Evolutionary conservation across 2,329 filamentous ascomycete species (phyloP).

Genomic region (Chrysosporium keratinophilum): DNA sequence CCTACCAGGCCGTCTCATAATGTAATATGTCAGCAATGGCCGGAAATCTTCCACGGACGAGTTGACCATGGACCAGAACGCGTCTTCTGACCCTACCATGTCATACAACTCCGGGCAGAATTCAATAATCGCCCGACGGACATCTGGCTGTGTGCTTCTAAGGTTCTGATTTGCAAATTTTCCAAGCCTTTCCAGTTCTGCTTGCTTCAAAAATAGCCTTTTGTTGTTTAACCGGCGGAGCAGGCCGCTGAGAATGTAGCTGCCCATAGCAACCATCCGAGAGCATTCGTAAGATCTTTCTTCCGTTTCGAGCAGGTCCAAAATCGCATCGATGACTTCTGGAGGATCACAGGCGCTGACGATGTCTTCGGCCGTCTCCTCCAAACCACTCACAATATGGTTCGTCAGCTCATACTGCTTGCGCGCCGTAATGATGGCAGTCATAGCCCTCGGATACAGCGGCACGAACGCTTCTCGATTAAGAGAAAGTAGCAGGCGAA

Average conservation of each 20-base stretch:
- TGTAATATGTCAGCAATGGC: constrained; percentile 31
- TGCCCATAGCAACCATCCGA: constrained; percentile 29
- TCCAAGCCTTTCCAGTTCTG: constrained; percentile 24
- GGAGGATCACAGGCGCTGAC: constrained; percentile 23
- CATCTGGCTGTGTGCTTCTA: constrained; percentile 27
- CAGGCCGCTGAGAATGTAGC: constrained; percentile 24
- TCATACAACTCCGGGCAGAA: constrained; percentile 24
- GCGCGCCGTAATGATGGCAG: constrained; percentile 30
- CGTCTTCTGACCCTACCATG: constrained; percentile 22
- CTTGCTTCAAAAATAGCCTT: constrained; percentile 14
- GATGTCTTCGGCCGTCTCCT: constrained; percentile 31
- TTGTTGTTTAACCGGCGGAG: constrained; percentile 22
- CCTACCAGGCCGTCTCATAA: constrained; percentile 18
- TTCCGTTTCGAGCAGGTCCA: constrained; percentile 26
- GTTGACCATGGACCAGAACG: constrained; percentile 25
- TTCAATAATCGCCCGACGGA: constrained; percentile 31
- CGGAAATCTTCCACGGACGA: constrained; percentile 25
- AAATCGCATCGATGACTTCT: constrained; percentile 26
- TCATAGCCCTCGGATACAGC: constrained; percentile 29
- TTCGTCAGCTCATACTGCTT: constrained; percentile 31
- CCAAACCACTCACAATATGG: constrained; percentile 33
- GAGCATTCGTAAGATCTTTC: constrained; percentile 24
- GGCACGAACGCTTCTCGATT: constrained; percentile 27
- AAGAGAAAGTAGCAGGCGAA: constrained; percentile 32
- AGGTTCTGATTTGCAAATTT: constrained; percentile 27